Conservation (phyloP, 352 stramenopile genomes). For the Hyaloperonospora arabidopsidis region DNA sequence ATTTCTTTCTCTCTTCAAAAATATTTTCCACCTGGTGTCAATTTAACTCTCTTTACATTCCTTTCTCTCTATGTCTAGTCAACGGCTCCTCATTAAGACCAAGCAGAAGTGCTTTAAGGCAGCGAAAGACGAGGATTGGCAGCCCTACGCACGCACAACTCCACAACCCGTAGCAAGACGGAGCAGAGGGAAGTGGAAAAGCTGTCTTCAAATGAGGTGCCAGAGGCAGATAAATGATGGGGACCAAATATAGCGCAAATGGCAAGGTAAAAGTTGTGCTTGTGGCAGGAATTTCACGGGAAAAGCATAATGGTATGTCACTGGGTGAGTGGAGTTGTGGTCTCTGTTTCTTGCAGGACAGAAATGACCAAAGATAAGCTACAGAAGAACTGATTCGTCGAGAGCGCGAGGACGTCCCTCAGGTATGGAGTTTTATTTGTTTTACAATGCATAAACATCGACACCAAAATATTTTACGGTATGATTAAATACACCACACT, state of each 20-base stretch:
- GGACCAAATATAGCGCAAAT: conserved; percentile 34
- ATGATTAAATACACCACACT: too few species aligned
- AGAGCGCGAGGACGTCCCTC: conserved; percentile 63
- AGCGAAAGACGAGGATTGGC: conserved; percentile 27
- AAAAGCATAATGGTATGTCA: background rate
- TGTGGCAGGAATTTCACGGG: background rate
- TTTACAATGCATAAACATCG: background rate
- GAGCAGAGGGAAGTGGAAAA: conserved; percentile 10
- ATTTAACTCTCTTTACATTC: too few species aligned
- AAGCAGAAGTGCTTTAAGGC: too few species aligned
- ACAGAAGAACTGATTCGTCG: conserved; percentile 71
- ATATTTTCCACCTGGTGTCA: too few species aligned
- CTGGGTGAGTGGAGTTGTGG: background rate
- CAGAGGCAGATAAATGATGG: conserved; percentile 9
- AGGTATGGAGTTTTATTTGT: conserved; percentile 20
- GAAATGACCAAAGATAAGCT: conserved; percentile 71
- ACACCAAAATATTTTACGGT: too few species aligned
- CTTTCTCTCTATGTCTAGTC: too few species aligned
- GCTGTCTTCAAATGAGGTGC: too few species aligned
- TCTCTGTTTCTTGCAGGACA: too few species aligned
- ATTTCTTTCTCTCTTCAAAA: too few species aligned
- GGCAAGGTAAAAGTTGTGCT: conserved; percentile 23
- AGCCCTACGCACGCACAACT: conserved; percentile 56
- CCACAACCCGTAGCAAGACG: conserved; percentile 24
- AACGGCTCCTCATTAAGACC: too few species aligned